Conservation (phyloP, 768 basidiomycete species). For the Boletus sp. region DNA sequence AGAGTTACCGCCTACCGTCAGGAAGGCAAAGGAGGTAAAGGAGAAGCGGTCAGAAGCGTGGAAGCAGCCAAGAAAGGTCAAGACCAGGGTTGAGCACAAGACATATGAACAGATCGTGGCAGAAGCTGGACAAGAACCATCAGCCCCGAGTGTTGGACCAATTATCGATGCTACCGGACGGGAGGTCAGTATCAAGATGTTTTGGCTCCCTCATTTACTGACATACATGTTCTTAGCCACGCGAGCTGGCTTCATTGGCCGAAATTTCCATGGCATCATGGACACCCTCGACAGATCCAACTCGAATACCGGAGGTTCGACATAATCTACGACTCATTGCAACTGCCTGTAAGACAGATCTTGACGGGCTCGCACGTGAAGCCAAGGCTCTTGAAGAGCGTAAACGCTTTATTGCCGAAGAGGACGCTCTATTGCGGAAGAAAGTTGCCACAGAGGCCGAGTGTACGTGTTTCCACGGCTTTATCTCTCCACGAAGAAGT, state of each 20-base stretch:
- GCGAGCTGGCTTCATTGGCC: conserved; percentile 83
- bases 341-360: conserved; percentile 77
- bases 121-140: conserved; percentile 68
- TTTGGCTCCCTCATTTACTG: not conserved
- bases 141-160: conserved; percentile 63
- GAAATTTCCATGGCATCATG: conserved; percentile 74
- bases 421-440: conserved; percentile 68
- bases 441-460: conserved; percentile 76
- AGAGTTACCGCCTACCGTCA: conserved; percentile 23
- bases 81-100: conserved; percentile 87
- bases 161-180: conserved; percentile 96
- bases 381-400: conserved; percentile 80
- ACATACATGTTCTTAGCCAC: conserved; percentile 48
- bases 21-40: conserved; percentile 51
- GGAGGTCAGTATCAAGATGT: conserved; percentile 54
- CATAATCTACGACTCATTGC: conserved; percentile 90
- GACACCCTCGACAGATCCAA: conserved; percentile 85
- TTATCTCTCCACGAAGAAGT: not conserved
- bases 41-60: conserved; percentile 73
- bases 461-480: conserved; percentile 42
- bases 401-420: conserved; percentile 66
- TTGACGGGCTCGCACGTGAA: conserved; percentile 88
- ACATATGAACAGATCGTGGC: conserved; percentile 95
- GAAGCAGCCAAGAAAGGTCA: conserved; percentile 84
- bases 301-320: conserved; percentile 92